Conservation (phyloP, 139 green algal species). For the Limnomonas spitsbergensis region DNA sequence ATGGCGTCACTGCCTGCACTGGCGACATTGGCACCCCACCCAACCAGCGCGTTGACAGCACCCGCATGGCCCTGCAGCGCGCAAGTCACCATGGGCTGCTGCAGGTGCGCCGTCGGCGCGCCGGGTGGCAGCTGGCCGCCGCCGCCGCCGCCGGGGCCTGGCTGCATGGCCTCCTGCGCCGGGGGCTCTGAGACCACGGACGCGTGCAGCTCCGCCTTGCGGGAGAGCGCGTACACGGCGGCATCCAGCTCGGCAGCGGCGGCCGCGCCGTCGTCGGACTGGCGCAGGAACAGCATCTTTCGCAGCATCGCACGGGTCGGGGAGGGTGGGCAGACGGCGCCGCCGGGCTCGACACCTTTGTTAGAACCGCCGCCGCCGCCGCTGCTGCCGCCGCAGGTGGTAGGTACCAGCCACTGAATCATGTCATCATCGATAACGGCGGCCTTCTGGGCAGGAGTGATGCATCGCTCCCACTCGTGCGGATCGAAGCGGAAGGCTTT, state of each 20-base stretch:
- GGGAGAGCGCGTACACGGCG: not conserved
- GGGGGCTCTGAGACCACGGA: not conserved
- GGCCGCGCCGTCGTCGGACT: not conserved
- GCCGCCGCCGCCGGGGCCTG: not conserved
- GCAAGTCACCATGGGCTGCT: not conserved
- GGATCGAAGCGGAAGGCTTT: slow-evolving; percentile 9
- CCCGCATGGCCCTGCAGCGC: slow-evolving; percentile 17
- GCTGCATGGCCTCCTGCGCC: not conserved
- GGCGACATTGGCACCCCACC: slow-evolving; percentile 52
- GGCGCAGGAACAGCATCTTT: not conserved
- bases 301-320: not conserved
- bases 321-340: too few species aligned
- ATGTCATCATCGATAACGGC: not conserved
- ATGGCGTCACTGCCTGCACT: slow-evolving; percentile 47
- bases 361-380: too few species aligned
- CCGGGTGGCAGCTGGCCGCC: not conserved
- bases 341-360: too few species aligned
- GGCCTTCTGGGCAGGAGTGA: not conserved
- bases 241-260: not conserved
- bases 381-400: not conserved
- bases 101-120: slow-evolving; percentile 1
- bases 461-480: not conserved
- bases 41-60: slow-evolving; percentile 62
- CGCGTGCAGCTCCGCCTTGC: not conserved
- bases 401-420: not conserved